These are phyloP conservation scores for Candida krabiensis DNA, from an alignment of 805 yeast species.

Conservation along the genomic window DNA sequence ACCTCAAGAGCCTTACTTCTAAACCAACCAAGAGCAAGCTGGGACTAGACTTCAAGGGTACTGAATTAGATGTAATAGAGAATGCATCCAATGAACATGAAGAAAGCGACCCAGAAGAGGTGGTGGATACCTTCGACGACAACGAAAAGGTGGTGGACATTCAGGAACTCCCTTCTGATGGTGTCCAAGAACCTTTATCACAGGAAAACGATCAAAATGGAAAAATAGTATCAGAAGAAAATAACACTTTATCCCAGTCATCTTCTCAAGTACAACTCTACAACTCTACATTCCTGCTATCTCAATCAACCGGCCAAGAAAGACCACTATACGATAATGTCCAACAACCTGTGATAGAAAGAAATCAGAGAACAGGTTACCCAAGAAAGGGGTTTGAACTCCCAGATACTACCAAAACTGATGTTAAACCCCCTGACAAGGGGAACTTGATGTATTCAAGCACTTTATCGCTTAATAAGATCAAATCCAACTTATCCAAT, in stretches of 20 bases:
- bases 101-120: conserved; percentile 33
- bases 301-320: conserved; percentile 56
- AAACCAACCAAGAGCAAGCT: conserved; percentile 18
- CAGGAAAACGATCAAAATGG: not conserved
- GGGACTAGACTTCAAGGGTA: conserved; percentile 26
- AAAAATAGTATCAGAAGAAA: not conserved
- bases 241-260: not conserved
- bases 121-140: conserved; percentile 42
- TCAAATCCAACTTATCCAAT: too few relatives aligned
- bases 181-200: not conserved
- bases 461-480: too few relatives aligned
- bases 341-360: too few relatives aligned
- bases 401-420: too few relatives aligned
- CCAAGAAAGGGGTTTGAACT: too few relatives aligned
- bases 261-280: conserved; percentile 12
- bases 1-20: conserved; percentile 25
- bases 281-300: conserved; percentile 29
- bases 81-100: conserved; percentile 19
- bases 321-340: conserved; percentile 25
- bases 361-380: too few relatives aligned
- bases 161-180: conserved; percentile 6
- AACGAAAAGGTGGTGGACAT: conserved; percentile 29
- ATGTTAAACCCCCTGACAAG: too few relatives aligned
- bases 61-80: conserved; percentile 25
- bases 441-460: too few relatives aligned